phyloP scores from a whole-genome alignment of 805 yeast genomes.

The Candida odintsovae region DNA sequence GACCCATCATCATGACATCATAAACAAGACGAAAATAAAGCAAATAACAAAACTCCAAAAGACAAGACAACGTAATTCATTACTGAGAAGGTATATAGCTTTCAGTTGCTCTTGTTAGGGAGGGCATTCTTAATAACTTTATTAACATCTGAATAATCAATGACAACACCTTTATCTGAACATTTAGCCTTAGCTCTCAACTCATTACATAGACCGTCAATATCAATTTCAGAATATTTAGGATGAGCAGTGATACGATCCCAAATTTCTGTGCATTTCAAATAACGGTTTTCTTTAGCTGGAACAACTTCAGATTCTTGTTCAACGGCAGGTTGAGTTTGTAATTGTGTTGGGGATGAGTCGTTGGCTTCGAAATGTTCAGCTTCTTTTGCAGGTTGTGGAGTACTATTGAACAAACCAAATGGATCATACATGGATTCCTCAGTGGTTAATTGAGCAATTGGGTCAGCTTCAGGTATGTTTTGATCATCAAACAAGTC shows the following conservation, averaged over 20 bases:
- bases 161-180: slow-evolving; percentile 87
- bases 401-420: slow-evolving; percentile 20
- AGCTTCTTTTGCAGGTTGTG: slow-evolving; percentile 1
- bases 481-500: slow-evolving; percentile 13
- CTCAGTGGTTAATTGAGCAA: slow-evolving; percentile 43
- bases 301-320: slow-evolving; percentile 53
- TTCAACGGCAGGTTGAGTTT: slow-evolving; percentile 2
- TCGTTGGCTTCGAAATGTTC: not conserved
- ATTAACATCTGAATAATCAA: slow-evolving; percentile 76
- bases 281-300: slow-evolving; percentile 49
- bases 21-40: not conserved
- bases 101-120: not conserved
- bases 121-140: slow-evolving; percentile 30
- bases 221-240: slow-evolving; percentile 85
- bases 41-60: not conserved
- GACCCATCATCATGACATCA: not conserved
- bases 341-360: not conserved
- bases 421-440: slow-evolving; percentile 55
- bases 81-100: not conserved
- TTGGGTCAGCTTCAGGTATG: slow-evolving; percentile 29
- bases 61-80: not conserved
- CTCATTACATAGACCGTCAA: slow-evolving; percentile 89
- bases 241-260: slow-evolving; percentile 94
- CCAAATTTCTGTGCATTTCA: slow-evolving; percentile 92
- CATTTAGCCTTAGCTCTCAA: slow-evolving; percentile 91